These are phyloP conservation scores for Pleurotus sapidus DNA, from an alignment of 768 basidiomycete species.

Conservation along the genomic window DNA sequence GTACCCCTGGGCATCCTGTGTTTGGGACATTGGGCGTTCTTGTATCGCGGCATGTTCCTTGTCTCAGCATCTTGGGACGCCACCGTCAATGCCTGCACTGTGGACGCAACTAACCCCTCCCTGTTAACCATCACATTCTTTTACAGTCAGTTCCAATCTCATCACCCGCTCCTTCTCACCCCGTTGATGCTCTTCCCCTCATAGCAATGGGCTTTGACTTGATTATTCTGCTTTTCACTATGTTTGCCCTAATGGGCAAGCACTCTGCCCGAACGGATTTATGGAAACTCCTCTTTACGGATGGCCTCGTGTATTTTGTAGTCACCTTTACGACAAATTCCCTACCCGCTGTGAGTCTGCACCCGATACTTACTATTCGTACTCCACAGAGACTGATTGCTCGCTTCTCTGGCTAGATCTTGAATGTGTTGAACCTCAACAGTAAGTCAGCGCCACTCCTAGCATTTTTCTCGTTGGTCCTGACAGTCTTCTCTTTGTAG, in stretches of 20 bases:
- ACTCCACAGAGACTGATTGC: too few relatives aligned
- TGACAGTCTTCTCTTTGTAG: slow-evolving; percentile 24
- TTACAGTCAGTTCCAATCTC: slow-evolving; percentile 49
- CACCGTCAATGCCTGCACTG: slow-evolving; percentile 38
- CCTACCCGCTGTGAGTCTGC: slow-evolving; percentile 56
- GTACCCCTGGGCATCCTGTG: slow-evolving; percentile 51
- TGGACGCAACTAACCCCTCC: slow-evolving; percentile 50
- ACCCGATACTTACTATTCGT: too few relatives aligned
- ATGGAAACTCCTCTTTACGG: slow-evolving; percentile 71
- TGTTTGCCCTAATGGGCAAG: slow-evolving; percentile 47
- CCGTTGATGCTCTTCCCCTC: slow-evolving; percentile 3
- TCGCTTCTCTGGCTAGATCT: slow-evolving; percentile 30
- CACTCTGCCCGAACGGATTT: slow-evolving; percentile 56
- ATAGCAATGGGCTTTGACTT: slow-evolving; percentile 72
- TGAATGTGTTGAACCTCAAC: slow-evolving; percentile 59
- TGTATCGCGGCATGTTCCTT: slow-evolving; percentile 71
- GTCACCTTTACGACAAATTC: slow-evolving; percentile 64
- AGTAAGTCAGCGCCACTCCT: slow-evolving; percentile 32
- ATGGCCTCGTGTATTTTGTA: slow-evolving; percentile 69
- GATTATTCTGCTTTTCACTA: slow-evolving; percentile 53
- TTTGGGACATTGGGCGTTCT: slow-evolving; percentile 61
- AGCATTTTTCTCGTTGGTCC: slow-evolving; percentile 3
- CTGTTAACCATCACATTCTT: slow-evolving; percentile 66
- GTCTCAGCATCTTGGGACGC: slow-evolving; percentile 55
- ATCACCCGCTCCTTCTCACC: not conserved